Evolutionary conservation across 116 monocot genomes (phyloP), one percentile per base, ranked within the genome.

Genomic region (Cymodocea nodosa): DNA sequence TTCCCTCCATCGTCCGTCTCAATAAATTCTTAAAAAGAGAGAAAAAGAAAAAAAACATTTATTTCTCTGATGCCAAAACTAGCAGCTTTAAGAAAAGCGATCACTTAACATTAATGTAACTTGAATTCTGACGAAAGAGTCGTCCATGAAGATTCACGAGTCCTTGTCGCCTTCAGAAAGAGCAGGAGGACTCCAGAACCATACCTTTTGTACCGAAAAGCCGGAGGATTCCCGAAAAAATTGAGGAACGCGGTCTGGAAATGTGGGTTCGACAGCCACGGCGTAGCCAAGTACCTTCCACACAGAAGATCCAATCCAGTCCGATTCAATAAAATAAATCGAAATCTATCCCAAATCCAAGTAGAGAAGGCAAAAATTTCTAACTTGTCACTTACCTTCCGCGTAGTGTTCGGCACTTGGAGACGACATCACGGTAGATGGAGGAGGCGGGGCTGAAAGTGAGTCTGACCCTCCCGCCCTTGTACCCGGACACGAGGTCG

Each of bases 251-350:
- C 55, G 0, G 87, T 94, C 87, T 94, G 94, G 2, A 90, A 68
- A 73, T 94, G 94, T 1, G 94, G 94, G 60, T 83, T 87, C 64
- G 94, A 73, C 16, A 90, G 84, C 94, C 94, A 94, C 23, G 83
- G 90, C 70, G 94, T 87, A 20, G 78, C 79, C 74, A 85, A 67
- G 36, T 89, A 94, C 82, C 94, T 94, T 60, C 30, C 30, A 30
- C 30, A 30, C 30, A 30, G 30, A 30, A 30, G 1, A 30, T 30
- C 30, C 30, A 30, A 30, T 30, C 30, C 30, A 30, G 30, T 30
- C 30, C 30, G 3, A 30, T 30, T 30, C 30, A 24, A 77, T 16
- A 63, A 63, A 63, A 20, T 17, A 39, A 40, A 44, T 14, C 17
- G 1, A 4, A 22, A 59, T 59, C 30, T 24, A 16, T 10, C 2